phyloP scores from a whole-genome alignment of 768 basidiomycete species.

The Cystobasidium tubakii region DNA sequence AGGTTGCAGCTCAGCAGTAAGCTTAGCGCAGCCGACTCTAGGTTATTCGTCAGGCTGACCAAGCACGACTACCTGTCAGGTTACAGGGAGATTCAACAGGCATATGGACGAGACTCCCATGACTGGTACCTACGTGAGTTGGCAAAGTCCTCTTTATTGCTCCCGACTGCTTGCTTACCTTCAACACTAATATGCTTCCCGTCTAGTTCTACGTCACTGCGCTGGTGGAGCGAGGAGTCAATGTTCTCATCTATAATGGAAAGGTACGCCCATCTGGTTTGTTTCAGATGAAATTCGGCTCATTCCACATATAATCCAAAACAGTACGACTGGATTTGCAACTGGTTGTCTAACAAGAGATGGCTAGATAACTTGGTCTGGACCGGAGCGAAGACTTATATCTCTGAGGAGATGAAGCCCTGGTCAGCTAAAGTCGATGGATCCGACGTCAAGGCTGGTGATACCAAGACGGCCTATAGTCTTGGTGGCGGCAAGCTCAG shows the following conservation, averaged over 20 bases:
- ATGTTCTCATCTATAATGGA: slow-evolving; percentile 32
- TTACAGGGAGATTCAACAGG: background rate
- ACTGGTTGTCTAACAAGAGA: slow-evolving; percentile 19
- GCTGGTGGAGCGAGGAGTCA: slow-evolving; percentile 25
- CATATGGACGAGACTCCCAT: slow-evolving; percentile 2
- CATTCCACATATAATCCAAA: background rate
- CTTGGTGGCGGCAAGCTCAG: slow-evolving; percentile 30
- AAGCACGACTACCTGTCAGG: background rate
- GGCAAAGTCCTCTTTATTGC: background rate
- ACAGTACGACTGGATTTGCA: slow-evolving; percentile 34
- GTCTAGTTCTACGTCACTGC: slow-evolving; percentile 30
- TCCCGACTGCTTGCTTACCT: background rate
- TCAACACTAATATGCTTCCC: background rate
- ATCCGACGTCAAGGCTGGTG: slow-evolving; percentile 15
- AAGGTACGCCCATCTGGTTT: background rate
- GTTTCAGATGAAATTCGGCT: no score
- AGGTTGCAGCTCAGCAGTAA: slow-evolving; percentile 11
- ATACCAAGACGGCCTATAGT: slow-evolving; percentile 24
- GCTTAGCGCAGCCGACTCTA: background rate
- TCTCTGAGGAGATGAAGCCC: slow-evolving; percentile 26
- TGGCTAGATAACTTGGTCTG: slow-evolving; percentile 25
- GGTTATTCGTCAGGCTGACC: no score
- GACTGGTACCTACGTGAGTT: background rate
- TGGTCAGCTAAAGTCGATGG: slow-evolving; percentile 22
- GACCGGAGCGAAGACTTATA: slow-evolving; percentile 4